A percentile compares a stretch with the other conserved stretches of the same genome.
Evolutionary conservation across 768 basidiomycete genomes (phyloP).

Genomic region (Dacryopinax spathularia): DNA sequence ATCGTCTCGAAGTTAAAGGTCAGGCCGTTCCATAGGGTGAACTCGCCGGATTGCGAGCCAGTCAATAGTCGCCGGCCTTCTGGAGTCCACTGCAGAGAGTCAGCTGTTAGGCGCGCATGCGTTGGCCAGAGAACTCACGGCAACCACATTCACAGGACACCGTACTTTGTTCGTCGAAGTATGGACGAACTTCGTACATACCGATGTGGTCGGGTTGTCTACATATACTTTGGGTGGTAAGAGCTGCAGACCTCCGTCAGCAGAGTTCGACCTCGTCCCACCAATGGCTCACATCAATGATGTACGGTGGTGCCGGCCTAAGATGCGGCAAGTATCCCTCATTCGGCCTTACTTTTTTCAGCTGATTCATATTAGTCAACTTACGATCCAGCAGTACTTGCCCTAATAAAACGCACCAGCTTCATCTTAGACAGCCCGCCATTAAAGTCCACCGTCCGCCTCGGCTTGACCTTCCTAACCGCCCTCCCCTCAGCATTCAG

Average conservation of each 20-base stretch:
- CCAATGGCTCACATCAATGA: slow-evolving; percentile 56
- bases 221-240: slow-evolving; percentile 87
- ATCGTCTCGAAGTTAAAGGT: slow-evolving; percentile 99
- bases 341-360: slow-evolving; percentile 66
- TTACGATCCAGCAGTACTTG: background rate
- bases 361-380: slow-evolving; percentile 28
- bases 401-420: slow-evolving; percentile 40
- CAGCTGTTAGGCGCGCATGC: background rate
- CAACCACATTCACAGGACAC: slow-evolving; percentile 91
- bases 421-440: slow-evolving; percentile 78
- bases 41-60: slow-evolving; percentile 92
- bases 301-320: slow-evolving; percentile 73
- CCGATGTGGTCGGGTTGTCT: slow-evolving; percentile 77
- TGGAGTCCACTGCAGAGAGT: slow-evolving; percentile 70
- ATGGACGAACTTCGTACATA: slow-evolving; percentile 95
- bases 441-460: slow-evolving; percentile 89
- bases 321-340: slow-evolving; percentile 60
- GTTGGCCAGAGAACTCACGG: slow-evolving; percentile 39
- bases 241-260: slow-evolving; percentile 39
- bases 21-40: slow-evolving; percentile 96
- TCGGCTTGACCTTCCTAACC: slow-evolving; percentile 80
- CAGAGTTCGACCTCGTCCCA: slow-evolving; percentile 20
- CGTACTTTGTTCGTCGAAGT: slow-evolving; percentile 98
- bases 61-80: slow-evolving; percentile 87
- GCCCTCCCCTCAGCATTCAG: slow-evolving; percentile 55